A percentile compares a stretch with the other conserved stretches of the same genome.
Conservation (phyloP, 148 eudicot genomes). For the Bassia scoparia region DNA sequence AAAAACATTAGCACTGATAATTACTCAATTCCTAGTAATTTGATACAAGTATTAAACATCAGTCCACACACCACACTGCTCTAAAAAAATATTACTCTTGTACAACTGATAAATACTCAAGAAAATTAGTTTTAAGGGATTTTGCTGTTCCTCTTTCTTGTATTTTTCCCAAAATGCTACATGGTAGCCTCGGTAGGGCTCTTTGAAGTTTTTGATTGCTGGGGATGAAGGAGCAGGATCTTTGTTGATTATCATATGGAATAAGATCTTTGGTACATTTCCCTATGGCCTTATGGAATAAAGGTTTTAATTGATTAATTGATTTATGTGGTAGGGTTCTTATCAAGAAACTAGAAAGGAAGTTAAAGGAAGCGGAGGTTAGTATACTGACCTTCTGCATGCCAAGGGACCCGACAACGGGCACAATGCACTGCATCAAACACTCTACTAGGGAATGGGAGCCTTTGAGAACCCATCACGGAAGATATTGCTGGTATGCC, state of each 20-base stretch:
- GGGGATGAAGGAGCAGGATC: no score
- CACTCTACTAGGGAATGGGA: conserved; percentile 72
- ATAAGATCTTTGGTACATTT: no score
- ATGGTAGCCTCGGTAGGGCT: no score
- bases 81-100: no score
- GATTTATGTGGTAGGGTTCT: no score
- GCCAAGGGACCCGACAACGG: conserved; percentile 97
- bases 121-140: not conserved
- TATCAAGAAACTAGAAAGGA: not conserved
- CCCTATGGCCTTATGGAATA: no score
- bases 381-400: conserved; percentile 47
- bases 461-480: conserved; percentile 74
- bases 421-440: conserved; percentile 84
- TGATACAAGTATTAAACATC: no score
- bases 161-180: not conserved
- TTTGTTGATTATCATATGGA: no score
- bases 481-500: conserved; percentile 94
- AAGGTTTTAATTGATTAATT: no score
- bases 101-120: not conserved
- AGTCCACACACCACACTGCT: no score
- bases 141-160: not conserved
- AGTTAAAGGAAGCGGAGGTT: not conserved
- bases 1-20: not conserved
- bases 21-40: not conserved
- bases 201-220: no score